Evolutionary conservation across 129 eudicot species (phyloP).

Genomic region (Dittrichia graveolens): DNA sequence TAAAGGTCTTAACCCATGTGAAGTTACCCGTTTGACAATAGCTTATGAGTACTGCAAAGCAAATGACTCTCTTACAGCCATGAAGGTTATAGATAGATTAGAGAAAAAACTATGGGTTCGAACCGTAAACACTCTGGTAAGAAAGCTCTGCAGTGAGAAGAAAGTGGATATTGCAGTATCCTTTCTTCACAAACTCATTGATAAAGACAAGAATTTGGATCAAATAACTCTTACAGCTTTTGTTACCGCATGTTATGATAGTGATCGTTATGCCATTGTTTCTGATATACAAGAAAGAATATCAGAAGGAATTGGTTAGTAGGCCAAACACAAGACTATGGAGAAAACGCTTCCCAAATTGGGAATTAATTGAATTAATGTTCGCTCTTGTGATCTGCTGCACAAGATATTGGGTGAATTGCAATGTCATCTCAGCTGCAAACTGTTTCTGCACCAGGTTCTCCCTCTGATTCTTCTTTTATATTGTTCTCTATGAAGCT

Average conservation of each 20-base stretch:
- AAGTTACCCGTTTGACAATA: constrained; percentile 84
- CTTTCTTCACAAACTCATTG: constrained; percentile 59
- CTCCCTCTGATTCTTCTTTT: constrained; percentile 15
- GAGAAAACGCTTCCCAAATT: neutral
- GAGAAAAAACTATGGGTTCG: constrained; percentile 81
- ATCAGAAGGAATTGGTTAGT: constrained; percentile 51
- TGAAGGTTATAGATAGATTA: constrained; percentile 61
- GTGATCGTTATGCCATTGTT: constrained; percentile 66
- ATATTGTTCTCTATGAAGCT: neutral
- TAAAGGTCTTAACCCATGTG: constrained; percentile 71
- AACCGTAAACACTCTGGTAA: constrained; percentile 62
- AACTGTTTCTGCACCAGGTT: neutral
- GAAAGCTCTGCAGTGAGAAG: constrained; percentile 85
- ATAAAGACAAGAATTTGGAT: constrained; percentile 58
- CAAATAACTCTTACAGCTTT: constrained; percentile 76
- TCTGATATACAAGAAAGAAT: constrained; percentile 70
- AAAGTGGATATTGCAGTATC: constrained; percentile 68
- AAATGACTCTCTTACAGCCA: constrained; percentile 48
- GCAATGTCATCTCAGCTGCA: neutral
- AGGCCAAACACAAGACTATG: constrained; percentile 13
- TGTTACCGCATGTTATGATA: constrained; percentile 75
- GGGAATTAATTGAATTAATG: neutral
- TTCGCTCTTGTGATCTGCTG: constrained; percentile 17
- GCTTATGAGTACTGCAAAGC: constrained; percentile 82
- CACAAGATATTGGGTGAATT: constrained; percentile 2